Base-by-base conservation (phyloP, 2,329 filamentous ascomycete species). In the Stagonosporopsis vannaccii region DNA sequence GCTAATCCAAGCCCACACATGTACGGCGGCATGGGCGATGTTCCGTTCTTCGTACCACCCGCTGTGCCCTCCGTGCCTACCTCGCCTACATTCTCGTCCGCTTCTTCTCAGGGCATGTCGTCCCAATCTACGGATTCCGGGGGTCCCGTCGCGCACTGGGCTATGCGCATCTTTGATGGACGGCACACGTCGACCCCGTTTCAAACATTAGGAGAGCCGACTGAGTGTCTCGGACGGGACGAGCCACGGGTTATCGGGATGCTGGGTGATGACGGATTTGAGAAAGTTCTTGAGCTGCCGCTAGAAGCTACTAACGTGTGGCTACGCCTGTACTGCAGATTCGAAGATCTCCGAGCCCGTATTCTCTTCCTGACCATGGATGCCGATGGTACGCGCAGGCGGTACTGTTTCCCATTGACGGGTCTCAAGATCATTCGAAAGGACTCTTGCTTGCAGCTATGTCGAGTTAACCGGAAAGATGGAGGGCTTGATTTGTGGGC, bases 351-450 rank as follows among this genome's bases (percentile, higher is more conserved):
- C 50, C 81, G 83, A 43, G 80, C 80, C 20, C 79, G 84, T 23
- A 82, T 87, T 11, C 70, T 86, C 6, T 82, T 84, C 67, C 78
- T 82, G 51, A 75, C 79, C 1, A 75, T 77, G 30, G 78, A 79
- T 48, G 62, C 72, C 2, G 63, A 61, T 20, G 74, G 76, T 36
- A 70, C 74, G 5, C 77, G 74, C n/a, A 75, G 79, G 35, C 60
- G 74, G 15, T 81, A 77, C 63, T 84, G 82, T 59, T 73, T 83
- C 13, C 81, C 82, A 1, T 68, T 87, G 11, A 83, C 81, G 11
- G 73, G 80, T 8, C 67, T 82, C 9, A 77, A 76, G 52, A 62
- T 80, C 36, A 62, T 78, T 20, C 77, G 81, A 1, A 66, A 72
- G 6, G 73, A 70, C 8, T 78, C 79, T 1, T 74, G 71, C 41